Evolutionary conservation across 2,329 filamentous ascomycete species (phyloP).

Genomic region (Cordyceps fumosorosea): DNA sequence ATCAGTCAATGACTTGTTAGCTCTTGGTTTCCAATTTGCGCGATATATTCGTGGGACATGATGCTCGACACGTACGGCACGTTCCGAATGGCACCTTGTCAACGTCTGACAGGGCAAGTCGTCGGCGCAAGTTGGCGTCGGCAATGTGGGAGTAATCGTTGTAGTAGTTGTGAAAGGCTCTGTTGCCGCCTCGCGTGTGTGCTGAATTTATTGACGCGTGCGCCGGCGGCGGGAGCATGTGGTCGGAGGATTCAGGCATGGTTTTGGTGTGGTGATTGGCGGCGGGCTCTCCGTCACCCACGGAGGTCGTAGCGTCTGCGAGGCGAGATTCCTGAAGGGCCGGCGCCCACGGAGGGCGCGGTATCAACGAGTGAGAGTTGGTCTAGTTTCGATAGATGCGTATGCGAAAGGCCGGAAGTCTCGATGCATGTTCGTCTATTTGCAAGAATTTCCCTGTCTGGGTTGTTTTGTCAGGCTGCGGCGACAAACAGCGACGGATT

Average conservation of each 20-base stretch:
- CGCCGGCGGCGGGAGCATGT: slow-evolving; percentile 37
- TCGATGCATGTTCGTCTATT: not conserved
- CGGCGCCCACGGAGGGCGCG: not conserved
- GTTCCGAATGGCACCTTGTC: slow-evolving; percentile 72
- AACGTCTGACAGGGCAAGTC: slow-evolving; percentile 70
- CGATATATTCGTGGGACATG: not conserved
- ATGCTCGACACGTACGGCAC: slow-evolving; percentile 43
- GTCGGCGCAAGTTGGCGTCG: slow-evolving; percentile 70
- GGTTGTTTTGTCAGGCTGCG: not conserved
- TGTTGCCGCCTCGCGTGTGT: slow-evolving; percentile 54
- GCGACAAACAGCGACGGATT: not conserved
- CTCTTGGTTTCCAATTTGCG: not conserved
- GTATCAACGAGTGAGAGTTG: not conserved
- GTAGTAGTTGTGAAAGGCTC: slow-evolving; percentile 68
- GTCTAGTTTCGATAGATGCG: not conserved
- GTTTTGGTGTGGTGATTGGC: not conserved
- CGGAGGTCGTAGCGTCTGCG: not conserved
- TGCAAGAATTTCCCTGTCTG: not conserved
- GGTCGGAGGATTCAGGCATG: slow-evolving; percentile 22
- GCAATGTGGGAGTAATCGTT: slow-evolving; percentile 59
- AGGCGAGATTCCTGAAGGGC: not conserved
- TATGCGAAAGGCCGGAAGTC: not conserved
- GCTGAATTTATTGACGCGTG: slow-evolving; percentile 23
- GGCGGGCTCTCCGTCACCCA: not conserved
- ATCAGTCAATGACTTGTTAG: not conserved